phyloP scores from a whole-genome alignment of 306 rosid genomes.

The Begonia masoniana region DNA sequence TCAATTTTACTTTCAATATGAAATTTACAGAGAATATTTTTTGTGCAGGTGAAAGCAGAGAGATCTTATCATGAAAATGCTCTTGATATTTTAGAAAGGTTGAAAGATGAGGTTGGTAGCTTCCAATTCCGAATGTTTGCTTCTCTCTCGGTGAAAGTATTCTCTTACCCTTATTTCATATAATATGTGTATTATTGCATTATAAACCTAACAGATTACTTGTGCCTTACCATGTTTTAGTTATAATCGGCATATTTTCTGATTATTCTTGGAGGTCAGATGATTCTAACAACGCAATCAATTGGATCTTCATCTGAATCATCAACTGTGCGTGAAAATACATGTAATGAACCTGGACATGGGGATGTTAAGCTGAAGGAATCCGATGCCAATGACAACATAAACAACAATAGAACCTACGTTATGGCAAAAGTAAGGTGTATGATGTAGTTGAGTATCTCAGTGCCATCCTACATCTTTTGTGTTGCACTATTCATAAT shows the following conservation, averaged over 20 bases:
- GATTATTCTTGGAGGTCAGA: constrained; percentile 36
- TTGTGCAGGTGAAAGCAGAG: constrained; percentile 72
- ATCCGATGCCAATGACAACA: constrained; percentile 18
- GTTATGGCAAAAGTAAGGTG: constrained; percentile 61
- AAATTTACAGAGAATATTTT: not conserved
- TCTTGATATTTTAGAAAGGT: constrained; percentile 56
- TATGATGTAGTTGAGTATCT: constrained; percentile 3
- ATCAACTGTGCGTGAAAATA: constrained; percentile 18
- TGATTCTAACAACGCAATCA: constrained; percentile 41
- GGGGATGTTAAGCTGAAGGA: constrained; percentile 32
- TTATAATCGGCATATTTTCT: constrained; percentile 2
- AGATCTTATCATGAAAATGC: constrained; percentile 65
- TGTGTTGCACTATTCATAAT: too few species aligned
- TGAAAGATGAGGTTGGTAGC: constrained; percentile 55
- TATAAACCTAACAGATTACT: too few species aligned
- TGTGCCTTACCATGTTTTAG: too few species aligned
- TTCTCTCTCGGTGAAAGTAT: not conserved
- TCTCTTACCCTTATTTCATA: not conserved
- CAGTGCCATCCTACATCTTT: not conserved
- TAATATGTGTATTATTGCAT: too few species aligned
- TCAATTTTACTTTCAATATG: constrained; percentile 1
- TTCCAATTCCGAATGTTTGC: not conserved
- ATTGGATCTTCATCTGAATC: constrained; percentile 31
- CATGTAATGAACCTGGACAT: constrained; percentile 17
- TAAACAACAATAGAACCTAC: constrained; percentile 24